Conservation (phyloP, 768 basidiomycete species). For the Sporobolomyces roseus region DNA sequence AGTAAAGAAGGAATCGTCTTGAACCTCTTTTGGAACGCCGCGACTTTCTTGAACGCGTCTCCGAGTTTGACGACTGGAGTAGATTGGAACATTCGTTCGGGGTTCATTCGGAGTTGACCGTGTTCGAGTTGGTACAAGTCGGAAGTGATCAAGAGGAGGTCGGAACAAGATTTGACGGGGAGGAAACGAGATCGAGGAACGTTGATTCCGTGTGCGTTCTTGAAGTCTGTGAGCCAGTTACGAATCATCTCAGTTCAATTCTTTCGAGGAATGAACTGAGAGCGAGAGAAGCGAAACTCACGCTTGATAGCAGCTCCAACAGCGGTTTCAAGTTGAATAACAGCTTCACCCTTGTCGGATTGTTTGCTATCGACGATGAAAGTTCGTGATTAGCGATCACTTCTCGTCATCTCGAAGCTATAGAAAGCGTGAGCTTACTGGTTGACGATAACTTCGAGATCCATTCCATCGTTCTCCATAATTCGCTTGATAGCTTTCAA, state of each 20-base stretch:
- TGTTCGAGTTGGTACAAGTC: slow-evolving; percentile 87
- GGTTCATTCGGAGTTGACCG: slow-evolving; percentile 80
- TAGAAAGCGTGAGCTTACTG: too few relatives aligned
- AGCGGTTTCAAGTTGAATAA: slow-evolving; percentile 86
- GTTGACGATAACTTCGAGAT: slow-evolving; percentile 93
- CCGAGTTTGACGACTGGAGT: slow-evolving; percentile 95
- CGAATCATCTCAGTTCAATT: too few relatives aligned
- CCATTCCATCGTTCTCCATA: slow-evolving; percentile 78
- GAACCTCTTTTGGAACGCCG: slow-evolving; percentile 90
- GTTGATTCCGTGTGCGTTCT: slow-evolving; percentile 85
- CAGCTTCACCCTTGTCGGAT: slow-evolving; percentile 76
- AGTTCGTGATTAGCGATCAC: too few relatives aligned
- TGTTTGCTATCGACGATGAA: too few relatives aligned
- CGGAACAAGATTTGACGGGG: slow-evolving; percentile 47
- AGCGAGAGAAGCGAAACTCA: slow-evolving; percentile 6
- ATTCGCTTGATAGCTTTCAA: slow-evolving; percentile 74
- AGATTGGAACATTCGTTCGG: slow-evolving; percentile 70
- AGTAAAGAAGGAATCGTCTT: slow-evolving; percentile 89
- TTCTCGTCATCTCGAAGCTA: too few relatives aligned
- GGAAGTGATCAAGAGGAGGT: slow-evolving; percentile 77
- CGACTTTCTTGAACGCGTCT: slow-evolving; percentile 93
- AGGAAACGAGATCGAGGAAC: slow-evolving; percentile 92
- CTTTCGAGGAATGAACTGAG: too few relatives aligned
- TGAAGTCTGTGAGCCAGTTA: slow-evolving; percentile 60
- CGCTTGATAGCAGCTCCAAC: slow-evolving; percentile 86